phyloP scores from a whole-genome alignment of 176 grass and related monocot species.

The Coix lacrymajobi region DNA sequence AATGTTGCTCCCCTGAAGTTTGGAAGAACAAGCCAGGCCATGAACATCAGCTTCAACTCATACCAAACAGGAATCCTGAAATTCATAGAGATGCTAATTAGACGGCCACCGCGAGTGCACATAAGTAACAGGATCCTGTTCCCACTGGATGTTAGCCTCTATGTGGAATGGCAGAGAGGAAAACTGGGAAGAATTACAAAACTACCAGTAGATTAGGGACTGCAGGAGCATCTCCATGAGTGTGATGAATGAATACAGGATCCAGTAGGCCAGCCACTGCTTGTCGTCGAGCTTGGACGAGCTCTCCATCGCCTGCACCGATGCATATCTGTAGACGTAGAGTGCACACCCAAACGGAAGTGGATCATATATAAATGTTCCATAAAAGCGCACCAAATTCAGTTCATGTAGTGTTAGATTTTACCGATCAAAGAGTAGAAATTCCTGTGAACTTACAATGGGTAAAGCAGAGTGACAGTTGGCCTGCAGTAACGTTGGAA shows the following conservation, averaged over 20 bases:
- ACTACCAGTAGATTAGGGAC: constrained; percentile 49
- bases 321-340: constrained; percentile 32
- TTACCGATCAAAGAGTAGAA: not conserved
- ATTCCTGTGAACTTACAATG: constrained; percentile 36
- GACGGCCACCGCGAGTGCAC: not conserved
- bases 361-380: not conserved
- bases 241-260: constrained; percentile 61
- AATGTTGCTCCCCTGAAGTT: constrained; percentile 78
- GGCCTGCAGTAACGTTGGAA: constrained; percentile 25
- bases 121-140: not conserved
- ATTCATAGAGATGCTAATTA: not conserved
- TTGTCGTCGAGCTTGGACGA: constrained; percentile 41
- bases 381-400: not conserved
- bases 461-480: constrained; percentile 49
- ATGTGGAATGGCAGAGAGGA: not conserved
- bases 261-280: constrained; percentile 58
- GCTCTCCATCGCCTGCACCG: constrained; percentile 46
- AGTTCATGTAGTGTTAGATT: not conserved
- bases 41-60: constrained; percentile 59
- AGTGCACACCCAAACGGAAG: not conserved
- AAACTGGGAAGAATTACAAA: not conserved
- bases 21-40: constrained; percentile 76
- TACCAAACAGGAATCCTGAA: constrained; percentile 73
- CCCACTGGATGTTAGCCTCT: not conserved
- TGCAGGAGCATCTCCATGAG: constrained; percentile 43